Conservation (phyloP, 257 asterid species). For the Coffea eugenioides region DNA sequence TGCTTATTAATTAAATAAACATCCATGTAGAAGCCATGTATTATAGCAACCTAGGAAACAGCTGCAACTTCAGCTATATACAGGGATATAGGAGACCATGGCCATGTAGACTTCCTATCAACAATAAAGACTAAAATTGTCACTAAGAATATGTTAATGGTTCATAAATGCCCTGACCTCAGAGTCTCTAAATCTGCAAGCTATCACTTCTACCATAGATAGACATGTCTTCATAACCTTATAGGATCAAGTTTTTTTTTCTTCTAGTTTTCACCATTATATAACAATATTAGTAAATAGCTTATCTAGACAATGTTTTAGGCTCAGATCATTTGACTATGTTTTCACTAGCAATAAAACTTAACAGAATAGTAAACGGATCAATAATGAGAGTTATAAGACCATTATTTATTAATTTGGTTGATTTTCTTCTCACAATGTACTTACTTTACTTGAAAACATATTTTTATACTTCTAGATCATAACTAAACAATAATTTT, state of each 20-base stretch:
- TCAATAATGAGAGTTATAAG: too few relatives aligned
- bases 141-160: too few relatives aligned
- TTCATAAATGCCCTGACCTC: too few relatives aligned
- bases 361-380: not conserved
- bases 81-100: slow-evolving; percentile 15
- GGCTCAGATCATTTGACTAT: not conserved
- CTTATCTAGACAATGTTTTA: not conserved
- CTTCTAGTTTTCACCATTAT: not conserved
- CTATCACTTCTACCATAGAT: too few relatives aligned
- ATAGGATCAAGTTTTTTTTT: not conserved
- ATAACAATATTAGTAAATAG: not conserved
- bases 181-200: too few relatives aligned
- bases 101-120: slow-evolving; percentile 7
- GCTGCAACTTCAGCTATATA: not conserved
- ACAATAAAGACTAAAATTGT: too few relatives aligned
- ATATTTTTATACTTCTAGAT: too few relatives aligned
- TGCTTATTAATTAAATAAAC: slow-evolving; percentile 13
- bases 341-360: not conserved
- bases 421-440: too few relatives aligned
- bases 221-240: not conserved
- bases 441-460: too few relatives aligned
- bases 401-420: too few relatives aligned
- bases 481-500: too few relatives aligned
- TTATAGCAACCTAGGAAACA: not conserved
- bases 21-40: slow-evolving; percentile 24